Evolutionary conservation across 768 basidiomycete genomes (phyloP).

Genomic region (Serendipita vermifera): DNA sequence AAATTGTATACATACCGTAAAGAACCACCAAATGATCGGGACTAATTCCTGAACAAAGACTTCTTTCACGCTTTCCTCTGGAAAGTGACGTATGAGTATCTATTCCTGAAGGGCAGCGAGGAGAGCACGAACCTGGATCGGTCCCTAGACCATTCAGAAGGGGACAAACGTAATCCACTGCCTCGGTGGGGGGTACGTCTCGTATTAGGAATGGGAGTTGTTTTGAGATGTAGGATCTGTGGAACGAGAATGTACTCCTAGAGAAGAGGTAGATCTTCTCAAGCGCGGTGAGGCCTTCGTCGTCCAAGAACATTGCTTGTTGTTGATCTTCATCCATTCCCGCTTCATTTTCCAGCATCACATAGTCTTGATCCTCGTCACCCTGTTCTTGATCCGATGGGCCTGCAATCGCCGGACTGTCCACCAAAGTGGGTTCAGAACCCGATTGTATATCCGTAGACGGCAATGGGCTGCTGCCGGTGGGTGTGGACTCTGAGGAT

Average conservation of each 20-base stretch:
- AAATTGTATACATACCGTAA: conserved; percentile 25
- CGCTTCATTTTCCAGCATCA: background rate
- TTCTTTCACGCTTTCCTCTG: conserved; percentile 81
- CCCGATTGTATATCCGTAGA: no score
- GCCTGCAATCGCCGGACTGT: background rate
- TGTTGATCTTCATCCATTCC: background rate
- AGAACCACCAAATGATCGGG: conserved; percentile 86
- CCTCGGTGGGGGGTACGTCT: conserved; percentile 70
- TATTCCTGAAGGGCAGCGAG: background rate
- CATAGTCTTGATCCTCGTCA: background rate
- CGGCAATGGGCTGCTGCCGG: background rate
- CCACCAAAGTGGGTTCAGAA: no score
- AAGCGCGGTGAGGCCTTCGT: conserved; percentile 68
- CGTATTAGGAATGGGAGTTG: conserved; percentile 65
- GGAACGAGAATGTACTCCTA: conserved; percentile 55
- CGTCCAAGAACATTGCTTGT: conserved; percentile 42
- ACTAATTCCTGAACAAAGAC: conserved; percentile 71
- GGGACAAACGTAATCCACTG: conserved; percentile 85
- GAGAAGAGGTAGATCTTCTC: conserved; percentile 89
- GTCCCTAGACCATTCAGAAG: conserved; percentile 74
- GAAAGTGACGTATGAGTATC: background rate
- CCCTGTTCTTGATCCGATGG: background rate
- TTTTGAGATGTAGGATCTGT: conserved; percentile 73
- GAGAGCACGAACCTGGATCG: conserved; percentile 54
- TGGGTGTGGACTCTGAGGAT: background rate